Evolutionary conservation across 306 rosid species (phyloP), one percentile per base, ranked within the genome.

Genomic region (Quillaja saponaria): DNA sequence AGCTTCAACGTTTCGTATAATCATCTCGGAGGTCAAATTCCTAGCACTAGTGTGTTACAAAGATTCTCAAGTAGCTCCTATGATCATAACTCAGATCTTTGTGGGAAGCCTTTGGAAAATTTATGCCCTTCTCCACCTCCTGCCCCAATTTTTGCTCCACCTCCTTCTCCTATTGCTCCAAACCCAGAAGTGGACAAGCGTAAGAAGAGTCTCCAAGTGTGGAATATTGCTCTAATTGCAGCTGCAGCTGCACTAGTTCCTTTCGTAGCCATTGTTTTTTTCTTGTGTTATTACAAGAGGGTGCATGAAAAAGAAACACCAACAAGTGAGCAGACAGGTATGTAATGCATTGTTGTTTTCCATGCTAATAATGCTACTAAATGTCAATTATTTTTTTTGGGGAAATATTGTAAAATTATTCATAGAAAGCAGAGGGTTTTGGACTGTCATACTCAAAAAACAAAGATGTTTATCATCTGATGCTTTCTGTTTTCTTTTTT

Each of bases 1-100:
- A 68, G 28, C 59, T 79, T 87, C 66, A 83, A 87, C 56, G 85
- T 87, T 13, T 87, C 90, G 16, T 69, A 66, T 42, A 87, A 87
- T 56, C 78, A 77, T 48, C 80, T 87, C 18, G 71, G 11, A 28
- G 87, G 95, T 39, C 59, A 61, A 38, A 84, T 87, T 71, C 95
- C 90, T 56, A 46, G 68, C 34, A 83, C 81, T 50, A 31, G n/a
- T 72, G 85, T 72, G 71, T 62, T 83, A 7, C 74, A 63, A 15
- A 75, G 79, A 56, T 79, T 87, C 38, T 74, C 83, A 5, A 51
- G 44, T 39, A 87, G 80, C 61, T 72, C 80, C 0, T 87, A 54
- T 49, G 82, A 55, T 20, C 59, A 80, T 60, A 84, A 87, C 55
- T 63, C 74, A 8, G 79, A 53, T 64, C 86, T 87, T 34, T 87